These are phyloP conservation scores for Vanilla planifolia DNA, from an alignment of 106 monocot species.

Conservation along the genomic window DNA sequence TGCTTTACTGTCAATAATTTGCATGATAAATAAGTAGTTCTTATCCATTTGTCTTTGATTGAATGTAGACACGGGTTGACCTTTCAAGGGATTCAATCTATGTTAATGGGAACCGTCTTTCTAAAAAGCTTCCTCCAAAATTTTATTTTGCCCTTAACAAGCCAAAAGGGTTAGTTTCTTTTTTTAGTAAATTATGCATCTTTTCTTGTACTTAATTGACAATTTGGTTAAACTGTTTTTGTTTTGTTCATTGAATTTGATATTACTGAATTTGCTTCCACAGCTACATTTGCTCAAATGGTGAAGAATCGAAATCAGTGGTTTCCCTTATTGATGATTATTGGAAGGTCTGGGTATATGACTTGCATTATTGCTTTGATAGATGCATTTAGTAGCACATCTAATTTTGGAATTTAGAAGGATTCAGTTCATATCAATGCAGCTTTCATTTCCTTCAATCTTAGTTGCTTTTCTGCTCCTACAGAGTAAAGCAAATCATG, in stretches of 20 bases:
- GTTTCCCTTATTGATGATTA: slow-evolving; percentile 84
- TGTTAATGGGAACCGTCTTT: slow-evolving; percentile 87
- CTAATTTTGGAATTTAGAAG: neutral
- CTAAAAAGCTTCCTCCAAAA: slow-evolving; percentile 89
- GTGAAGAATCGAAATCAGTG: slow-evolving; percentile 72
- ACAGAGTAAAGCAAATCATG: slow-evolving; percentile 69
- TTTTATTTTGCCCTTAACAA: slow-evolving; percentile 98
- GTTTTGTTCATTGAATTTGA: neutral
- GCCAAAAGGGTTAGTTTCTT: slow-evolving; percentile 77
- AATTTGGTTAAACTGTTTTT: neutral
- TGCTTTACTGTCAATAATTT: too few relatives aligned
- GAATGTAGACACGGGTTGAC: slow-evolving; percentile 77
- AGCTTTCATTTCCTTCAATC: neutral
- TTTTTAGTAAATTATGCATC: neutral
- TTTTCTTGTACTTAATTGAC: neutral
- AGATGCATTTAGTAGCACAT: neutral
- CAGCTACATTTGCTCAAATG: slow-evolving; percentile 95
- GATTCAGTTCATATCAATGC: neutral
- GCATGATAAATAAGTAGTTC: neutral
- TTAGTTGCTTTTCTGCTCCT: neutral
- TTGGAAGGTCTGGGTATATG: slow-evolving; percentile 84
- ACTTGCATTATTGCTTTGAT: neutral
- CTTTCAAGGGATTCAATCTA: slow-evolving; percentile 83
- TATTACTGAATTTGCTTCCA: neutral
- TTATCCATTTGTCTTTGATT: slow-evolving; percentile 8